A percentile compares a stretch with the other conserved stretches of the same genome.
Conservation (phyloP, 2,329 filamentous ascomycete genomes). For the Fusarium sp. region DNA sequence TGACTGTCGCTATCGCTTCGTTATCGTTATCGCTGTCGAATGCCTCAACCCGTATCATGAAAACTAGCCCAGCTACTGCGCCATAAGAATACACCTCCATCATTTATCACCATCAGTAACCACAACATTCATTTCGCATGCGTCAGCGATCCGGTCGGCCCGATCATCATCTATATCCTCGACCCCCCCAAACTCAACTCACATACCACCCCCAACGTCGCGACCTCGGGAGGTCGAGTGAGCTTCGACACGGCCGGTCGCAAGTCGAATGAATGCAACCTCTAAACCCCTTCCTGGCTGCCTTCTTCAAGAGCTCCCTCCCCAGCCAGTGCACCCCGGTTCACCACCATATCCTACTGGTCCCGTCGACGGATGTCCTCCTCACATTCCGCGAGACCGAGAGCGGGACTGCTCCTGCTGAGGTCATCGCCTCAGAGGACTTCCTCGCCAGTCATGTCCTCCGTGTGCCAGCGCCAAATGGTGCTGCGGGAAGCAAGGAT, state of each 20-base stretch:
- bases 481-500: slow-evolving; percentile 67
- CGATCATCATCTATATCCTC: slow-evolving; percentile 20
- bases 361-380: slow-evolving; percentile 92
- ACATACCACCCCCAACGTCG: slow-evolving; percentile 33
- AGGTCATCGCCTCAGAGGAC: slow-evolving; percentile 89
- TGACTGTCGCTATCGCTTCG: slow-evolving; percentile 40
- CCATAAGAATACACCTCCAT: slow-evolving; percentile 28
- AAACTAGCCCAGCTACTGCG: slow-evolving; percentile 25
- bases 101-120: slow-evolving; percentile 13
- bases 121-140: slow-evolving; percentile 41
- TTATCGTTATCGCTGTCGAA: slow-evolving; percentile 42
- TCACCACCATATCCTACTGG: slow-evolving; percentile 92
- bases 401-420: slow-evolving; percentile 78
- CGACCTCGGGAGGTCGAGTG: slow-evolving; percentile 47
- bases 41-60: slow-evolving; percentile 42
- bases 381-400: slow-evolving; percentile 90
- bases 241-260: slow-evolving; percentile 45
- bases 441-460: slow-evolving; percentile 97
- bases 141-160: slow-evolving; percentile 38
- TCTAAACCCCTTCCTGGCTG: slow-evolving; percentile 97
- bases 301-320: slow-evolving; percentile 97
- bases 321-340: slow-evolving; percentile 90
- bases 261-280: slow-evolving; percentile 80
- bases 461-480: slow-evolving; percentile 74
- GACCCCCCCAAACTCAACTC: slow-evolving; percentile 22